Percentiles rank a stretch among this genome's conserved stretches.
These are phyloP conservation scores for Rhododendron williamsianum DNA, from an alignment of 148 eudicot genomes.

Conservation along the genomic window DNA sequence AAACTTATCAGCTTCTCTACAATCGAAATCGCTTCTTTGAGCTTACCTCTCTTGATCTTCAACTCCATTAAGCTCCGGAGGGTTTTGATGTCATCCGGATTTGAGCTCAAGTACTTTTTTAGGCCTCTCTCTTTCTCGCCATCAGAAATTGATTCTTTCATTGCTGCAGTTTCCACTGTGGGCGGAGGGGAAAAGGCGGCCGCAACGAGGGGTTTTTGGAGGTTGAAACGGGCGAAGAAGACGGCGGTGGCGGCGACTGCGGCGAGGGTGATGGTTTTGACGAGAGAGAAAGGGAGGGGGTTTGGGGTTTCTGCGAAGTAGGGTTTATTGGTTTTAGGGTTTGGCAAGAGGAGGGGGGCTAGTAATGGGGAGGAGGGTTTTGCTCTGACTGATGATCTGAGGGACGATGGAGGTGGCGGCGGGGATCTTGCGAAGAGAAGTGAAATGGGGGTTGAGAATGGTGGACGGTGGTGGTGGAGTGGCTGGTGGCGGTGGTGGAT, in stretches of 20 bases:
- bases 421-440: constrained; percentile 29
- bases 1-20: constrained; percentile 45
- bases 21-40: constrained; percentile 45
- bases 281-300: constrained; percentile 21
- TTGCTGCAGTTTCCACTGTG: neutral
- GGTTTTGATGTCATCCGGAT: constrained; percentile 35
- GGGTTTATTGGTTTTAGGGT: constrained; percentile 6
- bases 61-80: constrained; percentile 53
- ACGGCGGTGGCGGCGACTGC: constrained; percentile 50
- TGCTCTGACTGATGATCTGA: constrained; percentile 12
- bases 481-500: constrained; percentile 21
- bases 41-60: constrained; percentile 44
- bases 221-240: constrained; percentile 32
- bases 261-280: constrained; percentile 44
- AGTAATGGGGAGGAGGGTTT: constrained; percentile 7
- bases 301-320: neutral
- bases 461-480: constrained; percentile 21
- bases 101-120: constrained; percentile 26
- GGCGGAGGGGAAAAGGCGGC: constrained; percentile 26
- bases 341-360: neutral
- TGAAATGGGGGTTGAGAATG: constrained; percentile 28
- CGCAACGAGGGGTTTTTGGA: constrained; percentile 30
- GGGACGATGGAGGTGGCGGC: neutral
- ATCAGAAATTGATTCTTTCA: constrained; percentile 11
- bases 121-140: constrained; percentile 37